Conservation (phyloP, 2,329 filamentous ascomycete genomes). For the Fusarium hostae region DNA sequence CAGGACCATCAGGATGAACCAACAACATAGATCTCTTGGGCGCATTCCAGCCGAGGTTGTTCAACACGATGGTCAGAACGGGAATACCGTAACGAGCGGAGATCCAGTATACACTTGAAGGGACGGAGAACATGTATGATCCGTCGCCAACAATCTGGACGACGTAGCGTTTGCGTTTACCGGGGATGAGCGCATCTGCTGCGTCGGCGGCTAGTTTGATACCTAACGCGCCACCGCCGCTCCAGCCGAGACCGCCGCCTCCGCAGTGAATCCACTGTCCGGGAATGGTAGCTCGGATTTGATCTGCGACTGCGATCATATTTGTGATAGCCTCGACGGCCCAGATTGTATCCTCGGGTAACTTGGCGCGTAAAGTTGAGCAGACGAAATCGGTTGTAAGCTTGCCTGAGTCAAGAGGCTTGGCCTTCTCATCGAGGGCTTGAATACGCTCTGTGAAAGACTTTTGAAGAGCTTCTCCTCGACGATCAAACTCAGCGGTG, state of each 20-base stretch:
- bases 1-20: conserved; percentile 9
- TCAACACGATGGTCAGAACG: conserved; percentile 9
- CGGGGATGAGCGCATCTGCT: not conserved
- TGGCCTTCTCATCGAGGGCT: not conserved
- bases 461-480: not conserved
- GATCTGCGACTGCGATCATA: not conserved
- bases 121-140: conserved; percentile 23
- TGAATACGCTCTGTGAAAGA: not conserved
- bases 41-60: conserved; percentile 24
- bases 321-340: conserved; percentile 21
- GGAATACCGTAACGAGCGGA: conserved; percentile 8
- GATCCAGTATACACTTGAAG: conserved; percentile 29
- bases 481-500: rapidly evolving
- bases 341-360: not conserved
- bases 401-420: not conserved
- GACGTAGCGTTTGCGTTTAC: not conserved
- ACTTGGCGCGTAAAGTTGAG: not conserved
- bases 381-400: conserved; percentile 9
- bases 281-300: conserved; percentile 2
- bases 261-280: conserved; percentile 23
- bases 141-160: conserved; percentile 22
- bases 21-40: not conserved
- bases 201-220: conserved; percentile 14
- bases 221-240: conserved; percentile 10
- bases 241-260: conserved; percentile 19